A percentile compares a stretch with the other conserved stretches of the same genome.
These are phyloP conservation scores for Botrytis cinerea DNA, from an alignment of 2,329 filamentous ascomycete genomes.

Conservation along the genomic window DNA sequence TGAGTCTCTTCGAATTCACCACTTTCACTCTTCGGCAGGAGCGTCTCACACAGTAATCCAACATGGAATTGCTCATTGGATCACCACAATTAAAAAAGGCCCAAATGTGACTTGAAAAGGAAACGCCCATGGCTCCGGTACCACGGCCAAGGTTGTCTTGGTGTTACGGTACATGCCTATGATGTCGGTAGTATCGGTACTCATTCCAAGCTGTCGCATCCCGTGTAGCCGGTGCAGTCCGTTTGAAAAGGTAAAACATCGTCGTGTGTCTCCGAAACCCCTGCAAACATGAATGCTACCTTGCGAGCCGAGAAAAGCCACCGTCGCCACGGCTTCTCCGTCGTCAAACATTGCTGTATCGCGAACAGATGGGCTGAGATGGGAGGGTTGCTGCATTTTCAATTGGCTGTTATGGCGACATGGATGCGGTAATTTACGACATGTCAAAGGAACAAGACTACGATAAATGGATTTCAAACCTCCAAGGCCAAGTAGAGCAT, in stretches of 20 bases:
- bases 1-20: background rate
- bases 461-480: background rate
- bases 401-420: background rate
- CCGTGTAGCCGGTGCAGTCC: background rate
- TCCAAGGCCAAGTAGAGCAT: background rate
- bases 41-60: background rate
- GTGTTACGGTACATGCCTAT: background rate
- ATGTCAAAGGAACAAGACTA: background rate
- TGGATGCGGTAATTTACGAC: background rate
- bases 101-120: background rate
- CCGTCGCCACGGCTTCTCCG: background rate
- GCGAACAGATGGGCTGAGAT: background rate
- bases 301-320: background rate
- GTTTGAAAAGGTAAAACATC: background rate
- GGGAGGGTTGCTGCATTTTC: background rate
- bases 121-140: background rate
- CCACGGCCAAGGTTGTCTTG: background rate
- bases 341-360: background rate
- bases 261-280: background rate
- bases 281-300: background rate
- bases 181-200: background rate
- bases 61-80: background rate
- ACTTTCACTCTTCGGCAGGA: background rate
- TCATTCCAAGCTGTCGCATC: too few species aligned
- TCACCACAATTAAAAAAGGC: background rate